Evolutionary conservation across 2,329 filamentous ascomycete genomes (phyloP).

Genomic region (Huntiella omanensis): DNA sequence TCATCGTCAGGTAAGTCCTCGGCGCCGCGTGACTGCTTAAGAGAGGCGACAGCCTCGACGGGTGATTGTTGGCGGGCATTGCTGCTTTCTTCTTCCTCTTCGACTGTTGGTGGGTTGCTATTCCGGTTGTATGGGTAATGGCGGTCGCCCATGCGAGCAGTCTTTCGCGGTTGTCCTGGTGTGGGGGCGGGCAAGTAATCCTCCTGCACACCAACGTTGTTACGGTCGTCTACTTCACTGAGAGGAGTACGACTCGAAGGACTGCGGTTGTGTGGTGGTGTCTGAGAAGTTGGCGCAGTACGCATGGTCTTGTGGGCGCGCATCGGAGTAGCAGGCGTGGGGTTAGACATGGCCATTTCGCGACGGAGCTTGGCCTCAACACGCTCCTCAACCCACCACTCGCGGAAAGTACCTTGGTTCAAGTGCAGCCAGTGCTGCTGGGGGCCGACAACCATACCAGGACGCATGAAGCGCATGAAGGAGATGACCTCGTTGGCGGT

Average conservation of each 20-base stretch:
- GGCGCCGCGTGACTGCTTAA: constrained; percentile 38
- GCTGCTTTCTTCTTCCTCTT: constrained; percentile 25
- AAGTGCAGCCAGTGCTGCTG: constrained; percentile 98
- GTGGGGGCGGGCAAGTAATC: constrained; percentile 90
- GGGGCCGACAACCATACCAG: constrained; percentile 95
- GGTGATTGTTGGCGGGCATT: constrained; percentile 29
- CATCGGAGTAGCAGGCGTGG: constrained; percentile 38
- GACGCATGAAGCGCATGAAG: constrained; percentile 98
- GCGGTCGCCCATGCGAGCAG: constrained; percentile 49
- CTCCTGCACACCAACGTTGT: constrained; percentile 51
- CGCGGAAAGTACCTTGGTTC: constrained; percentile 91
- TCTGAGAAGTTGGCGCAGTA: constrained; percentile 49
- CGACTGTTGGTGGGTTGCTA: constrained; percentile 23
- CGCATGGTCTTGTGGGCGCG: constrained; percentile 41
- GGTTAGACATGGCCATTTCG: constrained; percentile 33
- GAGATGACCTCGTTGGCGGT: constrained; percentile 94
- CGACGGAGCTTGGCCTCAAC: constrained; percentile 48
- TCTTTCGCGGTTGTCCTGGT: constrained; percentile 86
- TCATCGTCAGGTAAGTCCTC: constrained; percentile 50
- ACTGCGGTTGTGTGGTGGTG: constrained; percentile 57
- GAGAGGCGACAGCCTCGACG: constrained; percentile 40
- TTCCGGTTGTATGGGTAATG: constrained; percentile 54
- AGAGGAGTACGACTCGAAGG: constrained; percentile 63
- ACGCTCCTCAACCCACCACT: constrained; percentile 93
- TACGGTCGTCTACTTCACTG: constrained; percentile 79